Base-by-base conservation (phyloP, 345 rosid genomes). In the Jatropha curcas region DNA sequence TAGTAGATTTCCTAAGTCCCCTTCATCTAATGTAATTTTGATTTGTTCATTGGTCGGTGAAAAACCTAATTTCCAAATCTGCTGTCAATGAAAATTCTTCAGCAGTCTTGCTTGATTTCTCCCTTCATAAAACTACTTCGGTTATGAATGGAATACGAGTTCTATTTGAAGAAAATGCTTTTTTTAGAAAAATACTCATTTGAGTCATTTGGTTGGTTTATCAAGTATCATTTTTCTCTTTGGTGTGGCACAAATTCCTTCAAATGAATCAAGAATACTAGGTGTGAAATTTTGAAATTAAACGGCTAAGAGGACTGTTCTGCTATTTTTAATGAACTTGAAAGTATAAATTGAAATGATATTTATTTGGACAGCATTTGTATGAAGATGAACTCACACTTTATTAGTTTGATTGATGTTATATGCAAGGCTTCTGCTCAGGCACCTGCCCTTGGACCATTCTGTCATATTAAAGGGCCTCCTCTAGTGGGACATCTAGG, bases 381-480 rank as follows among this genome's bases (percentile, higher is more conserved):
- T 30, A 31, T 31, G 16, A 35, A 35, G 46, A 48, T 48, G 45
- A 52, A 66, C 87, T 84, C 66, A 86, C 78, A 48, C 56, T 77
- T 79, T 80, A 82, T 86, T 88, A 88, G 91, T 80, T 82, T 85
- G 83, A 76, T 72, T 84, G 67, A 78, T 86, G 73, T 69, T 70
- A 33, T 83, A 74, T 80, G 87, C 94, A 91, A 91, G 93, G 90
- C 79, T 81, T 74, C 85, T 80, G 81, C 75, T 65, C 71, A 58
- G 70, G 77, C 67, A 71, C 60, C 73, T 68, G 24, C 48, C 58
- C 28, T 68, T 63, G 55, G 13, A 62, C 53, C 81, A 50, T 27
- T 24, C 6, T 45, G 61, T 57, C 59, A 43, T 60, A 24, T 8
- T 50, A 41, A 64, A 33, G 73, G 77, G 37, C 73, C 65, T 70